phyloP scores from a whole-genome alignment of 2,329 filamentous ascomycete species.

The Apiospora arundinis region DNA sequence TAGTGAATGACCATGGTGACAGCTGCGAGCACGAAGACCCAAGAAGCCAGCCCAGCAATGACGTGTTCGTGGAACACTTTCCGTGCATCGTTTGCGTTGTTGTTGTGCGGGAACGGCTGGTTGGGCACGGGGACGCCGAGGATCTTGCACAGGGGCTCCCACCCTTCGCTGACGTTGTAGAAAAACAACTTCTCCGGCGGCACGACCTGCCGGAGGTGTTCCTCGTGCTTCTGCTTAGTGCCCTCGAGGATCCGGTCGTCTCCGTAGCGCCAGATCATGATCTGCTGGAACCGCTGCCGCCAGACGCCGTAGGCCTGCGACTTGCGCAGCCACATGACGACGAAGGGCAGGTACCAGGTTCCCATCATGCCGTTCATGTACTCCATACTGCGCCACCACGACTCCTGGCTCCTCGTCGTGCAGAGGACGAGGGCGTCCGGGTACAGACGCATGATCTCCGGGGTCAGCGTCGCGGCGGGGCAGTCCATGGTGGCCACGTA shows the following conservation, averaged over 20 bases:
- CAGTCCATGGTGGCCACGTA: conserved; percentile 49
- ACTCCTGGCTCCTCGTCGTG: conserved; percentile 46
- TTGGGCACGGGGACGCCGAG: conserved; percentile 43
- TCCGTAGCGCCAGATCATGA: conserved; percentile 54
- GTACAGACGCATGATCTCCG: conserved; percentile 55
- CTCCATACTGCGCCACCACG: conserved; percentile 47
- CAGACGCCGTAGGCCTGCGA: conserved; percentile 41
- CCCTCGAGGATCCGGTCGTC: conserved; percentile 39
- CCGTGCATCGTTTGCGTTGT: conserved; percentile 38
- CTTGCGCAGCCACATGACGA: conserved; percentile 42
- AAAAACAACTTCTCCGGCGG: conserved; percentile 43
- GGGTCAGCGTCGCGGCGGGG: conserved; percentile 44
- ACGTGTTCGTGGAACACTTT: conserved; percentile 37
- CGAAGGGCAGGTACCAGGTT: conserved; percentile 42
- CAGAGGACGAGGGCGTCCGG: conserved; percentile 56
- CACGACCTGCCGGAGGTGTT: conserved; percentile 40
- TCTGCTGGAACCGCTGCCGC: conserved; percentile 51
- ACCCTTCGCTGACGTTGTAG: conserved; percentile 45
- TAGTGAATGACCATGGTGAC: conserved; percentile 31
- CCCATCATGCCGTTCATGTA: conserved; percentile 41
- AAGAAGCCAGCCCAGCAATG: conserved; percentile 35
- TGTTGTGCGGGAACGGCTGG: conserved; percentile 44
- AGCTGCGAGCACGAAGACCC: conserved; percentile 37
- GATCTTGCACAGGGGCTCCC: conserved; percentile 46
- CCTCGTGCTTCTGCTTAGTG: conserved; percentile 39